Base-by-base conservation (phyloP, 2,329 filamentous ascomycete species). In the Knufia fluminis region DNA sequence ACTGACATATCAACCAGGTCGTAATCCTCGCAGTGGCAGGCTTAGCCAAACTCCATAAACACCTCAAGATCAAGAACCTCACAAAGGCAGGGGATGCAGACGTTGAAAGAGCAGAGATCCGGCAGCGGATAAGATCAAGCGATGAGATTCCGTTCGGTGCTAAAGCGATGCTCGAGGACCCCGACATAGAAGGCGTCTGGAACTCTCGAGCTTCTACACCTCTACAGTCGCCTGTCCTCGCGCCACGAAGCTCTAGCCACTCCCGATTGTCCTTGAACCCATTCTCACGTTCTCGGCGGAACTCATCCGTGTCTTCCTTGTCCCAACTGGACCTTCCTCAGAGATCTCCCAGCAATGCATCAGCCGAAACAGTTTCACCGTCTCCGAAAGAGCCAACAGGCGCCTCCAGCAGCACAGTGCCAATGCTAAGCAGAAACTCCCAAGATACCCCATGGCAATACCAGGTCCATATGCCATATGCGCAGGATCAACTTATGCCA, bases 111-210 rank as follows among this genome's bases (percentile, higher is more conserved):
- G 52, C 73, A 54, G 65, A 72, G 79, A 59, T 71, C 48, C 70
- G 76, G 66, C 54, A 76, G 67, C 64, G 80, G 71, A 54, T 79
- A 72, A 60, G 60, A 23, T 68, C 66, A 54, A 65, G 66, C 42
- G 72, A 78, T 45, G 82, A 86, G 8, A 79, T 94, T 31, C 89
- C 88, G 0, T 96, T 96, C 60, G 90, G 91, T 17, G 79, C 92
- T 47, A 81, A 85, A 58, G 90, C 90, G 4, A 79, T 96, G 41
- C 83, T 95, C 64, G 85, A 79, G 57, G 89, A 89, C 4, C 73
- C 94, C 38, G 79, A 91, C 62, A 79, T 94, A 6, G 86, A 94
- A 55, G 90, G 88, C 3, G 89, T 96, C 45, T 88, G 85, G 82
- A 79, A 85, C 44, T 82, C 80, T 20, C 70, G 71, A 46, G 71